Percentiles rank a stretch among this genome's conserved stretches.
phyloP scores from a whole-genome alignment of 768 basidiomycete genomes.

The Hygrophorus russula region DNA sequence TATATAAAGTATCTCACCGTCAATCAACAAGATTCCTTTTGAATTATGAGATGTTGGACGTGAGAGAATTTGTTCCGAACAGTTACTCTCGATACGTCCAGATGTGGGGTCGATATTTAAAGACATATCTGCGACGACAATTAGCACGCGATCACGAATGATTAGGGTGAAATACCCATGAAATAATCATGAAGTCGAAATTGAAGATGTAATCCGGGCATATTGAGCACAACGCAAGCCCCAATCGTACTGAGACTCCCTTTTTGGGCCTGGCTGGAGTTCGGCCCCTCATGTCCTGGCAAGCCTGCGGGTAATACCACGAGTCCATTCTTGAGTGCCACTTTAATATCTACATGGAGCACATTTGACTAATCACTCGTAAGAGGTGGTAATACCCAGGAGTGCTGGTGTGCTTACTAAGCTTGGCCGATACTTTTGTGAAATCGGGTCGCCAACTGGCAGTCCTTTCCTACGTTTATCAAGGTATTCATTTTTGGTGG shows the following conservation, averaged over 20 bases:
- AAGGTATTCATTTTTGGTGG: slow-evolving; percentile 78
- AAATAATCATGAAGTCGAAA: slow-evolving; percentile 77
- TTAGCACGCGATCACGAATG: background rate
- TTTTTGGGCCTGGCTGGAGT: slow-evolving; percentile 11
- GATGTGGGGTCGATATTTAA: slow-evolving; percentile 57
- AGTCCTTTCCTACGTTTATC: slow-evolving; percentile 47
- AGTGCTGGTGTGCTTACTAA: slow-evolving; percentile 36
- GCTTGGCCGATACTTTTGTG: slow-evolving; percentile 68
- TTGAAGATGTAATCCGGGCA: slow-evolving; percentile 66
- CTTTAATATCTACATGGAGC: slow-evolving; percentile 60
- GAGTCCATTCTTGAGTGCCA: slow-evolving; percentile 40
- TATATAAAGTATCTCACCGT: slow-evolving; percentile 20
- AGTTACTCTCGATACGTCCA: slow-evolving; percentile 37
- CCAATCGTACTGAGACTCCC: slow-evolving; percentile 31
- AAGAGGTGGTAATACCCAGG: background rate
- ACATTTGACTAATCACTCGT: slow-evolving; percentile 54
- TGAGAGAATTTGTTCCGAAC: slow-evolving; percentile 27
- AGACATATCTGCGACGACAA: slow-evolving; percentile 50
- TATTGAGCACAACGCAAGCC: slow-evolving; percentile 38
- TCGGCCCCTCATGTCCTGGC: slow-evolving; percentile 43
- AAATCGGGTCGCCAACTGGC: slow-evolving; percentile 72
- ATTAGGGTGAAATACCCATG: slow-evolving; percentile 50
- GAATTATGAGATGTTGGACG: slow-evolving; percentile 9
- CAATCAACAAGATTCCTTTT: slow-evolving; percentile 36
- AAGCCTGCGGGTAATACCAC: slow-evolving; percentile 59